Conservation (phyloP, 2,329 filamentous ascomycete species). For the Stagonosporopsis chrysanthemi region DNA sequence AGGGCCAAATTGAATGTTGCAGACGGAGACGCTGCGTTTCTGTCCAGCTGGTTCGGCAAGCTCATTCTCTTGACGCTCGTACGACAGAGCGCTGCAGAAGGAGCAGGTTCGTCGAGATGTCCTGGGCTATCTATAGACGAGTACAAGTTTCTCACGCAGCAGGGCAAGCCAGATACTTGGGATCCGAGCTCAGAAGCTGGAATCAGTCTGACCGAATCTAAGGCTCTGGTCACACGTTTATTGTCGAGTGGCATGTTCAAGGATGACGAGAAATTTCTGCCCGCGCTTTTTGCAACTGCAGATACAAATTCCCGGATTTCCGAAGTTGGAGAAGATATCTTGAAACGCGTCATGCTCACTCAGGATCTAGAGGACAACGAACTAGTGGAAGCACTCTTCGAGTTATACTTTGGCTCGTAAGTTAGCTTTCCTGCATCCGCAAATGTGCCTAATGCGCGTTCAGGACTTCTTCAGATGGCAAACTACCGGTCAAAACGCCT, state of each 20-base stretch:
- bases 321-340: constrained; percentile 84
- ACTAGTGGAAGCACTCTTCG: constrained; percentile 72
- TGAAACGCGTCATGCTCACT: constrained; percentile 76
- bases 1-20: constrained; percentile 71
- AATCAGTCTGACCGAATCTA: constrained; percentile 73
- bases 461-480: constrained; percentile 50
- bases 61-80: constrained; percentile 70
- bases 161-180: constrained; percentile 74
- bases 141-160: constrained; percentile 71
- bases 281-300: constrained; percentile 82
- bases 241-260: constrained; percentile 86
- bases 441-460: neutral
- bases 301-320: constrained; percentile 83
- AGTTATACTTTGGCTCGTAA: constrained; percentile 69
- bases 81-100: constrained; percentile 49
- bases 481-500: constrained; percentile 63
- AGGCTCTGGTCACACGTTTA: constrained; percentile 72
- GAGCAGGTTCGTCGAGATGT: constrained; percentile 52
- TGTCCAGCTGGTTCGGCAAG: constrained; percentile 78
- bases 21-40: constrained; percentile 74
- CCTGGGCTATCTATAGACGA: constrained; percentile 72
- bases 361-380: constrained; percentile 74
- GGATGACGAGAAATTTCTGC: constrained; percentile 82
- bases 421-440: neutral
- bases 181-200: constrained; percentile 66